Base-by-base conservation (phyloP, 306 rosid species). In the Pyrus betulifolia region DNA sequence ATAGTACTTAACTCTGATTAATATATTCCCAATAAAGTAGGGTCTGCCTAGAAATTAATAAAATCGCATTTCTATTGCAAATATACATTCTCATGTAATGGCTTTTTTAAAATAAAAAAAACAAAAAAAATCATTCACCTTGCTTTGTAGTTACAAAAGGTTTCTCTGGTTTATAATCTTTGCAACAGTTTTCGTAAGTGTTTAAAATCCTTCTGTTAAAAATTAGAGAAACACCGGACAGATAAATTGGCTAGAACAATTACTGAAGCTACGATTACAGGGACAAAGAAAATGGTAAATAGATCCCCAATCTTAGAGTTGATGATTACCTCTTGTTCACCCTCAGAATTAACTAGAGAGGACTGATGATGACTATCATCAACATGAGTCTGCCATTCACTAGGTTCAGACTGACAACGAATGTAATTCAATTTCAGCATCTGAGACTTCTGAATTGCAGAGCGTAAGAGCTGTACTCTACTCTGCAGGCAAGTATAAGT, bases 371-470 rank as follows among this genome's bases (percentile, higher is more conserved):
- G 84, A 81, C 78, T 69, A 70, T 75, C 83, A 57, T 75, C 81
- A 77, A 80, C 81, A 60, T 63, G 86, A 74, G 82, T 72, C 78
- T 79, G 77, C 23, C 72, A 57, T 74, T 75, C 65, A 73, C 78
- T 75, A 82, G 67, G 40, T 84, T 84, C 79, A 31, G 84, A 82
- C 64, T 44, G 83, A 76, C 59, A 75, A 67, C 64, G 66, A 19
- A 42, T 75, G 67, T 61, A 78, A 46, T 82, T 87, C 67, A 77
- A 76, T 77, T 87, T 88, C 86, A 92, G 78, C 80, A 58, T 76
- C 72, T 91, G 87, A 72, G 88, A 86, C 82, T 92, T 92, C 77
- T 86, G 88, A 82, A 86, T 76, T 76, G 91, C 89, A 81, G 84
- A 87, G 74, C 83, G 86, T 80, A 90, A 76, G 78, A 82, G 83